These are phyloP conservation scores for Raffaelea deltoideospora DNA, from an alignment of 2,329 filamentous ascomycete species.

Conservation along the genomic window DNA sequence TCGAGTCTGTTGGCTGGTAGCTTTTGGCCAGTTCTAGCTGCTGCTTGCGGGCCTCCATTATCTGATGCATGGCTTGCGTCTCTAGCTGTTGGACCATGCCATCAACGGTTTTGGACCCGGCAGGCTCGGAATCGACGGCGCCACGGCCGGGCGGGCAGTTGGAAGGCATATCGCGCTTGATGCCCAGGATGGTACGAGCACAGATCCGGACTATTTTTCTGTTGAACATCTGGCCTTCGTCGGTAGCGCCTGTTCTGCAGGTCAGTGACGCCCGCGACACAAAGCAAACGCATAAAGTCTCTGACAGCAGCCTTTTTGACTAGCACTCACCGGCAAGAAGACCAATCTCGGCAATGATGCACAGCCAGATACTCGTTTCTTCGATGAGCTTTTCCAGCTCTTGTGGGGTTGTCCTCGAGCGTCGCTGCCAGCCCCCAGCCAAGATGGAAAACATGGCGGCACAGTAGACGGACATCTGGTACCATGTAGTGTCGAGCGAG, in stretches of 20 bases:
- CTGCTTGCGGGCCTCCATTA: slow-evolving; percentile 6
- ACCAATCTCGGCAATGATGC: slow-evolving; percentile 51
- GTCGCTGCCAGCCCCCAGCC: slow-evolving; percentile 53
- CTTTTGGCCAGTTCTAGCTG: too few species aligned
- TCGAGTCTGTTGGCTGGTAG: too few species aligned
- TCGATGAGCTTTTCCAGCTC: slow-evolving; percentile 45
- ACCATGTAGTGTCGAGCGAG: slow-evolving; percentile 65
- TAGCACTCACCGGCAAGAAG: slow-evolving; percentile 3
- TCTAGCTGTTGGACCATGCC: slow-evolving; percentile 16
- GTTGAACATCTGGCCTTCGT: slow-evolving; percentile 22
- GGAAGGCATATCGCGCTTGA: slow-evolving; percentile 33
- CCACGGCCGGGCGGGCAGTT: too few species aligned
- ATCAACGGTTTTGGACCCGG: too few species aligned
- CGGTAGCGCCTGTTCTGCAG: slow-evolving; percentile 12
- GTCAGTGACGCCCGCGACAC: not conserved
- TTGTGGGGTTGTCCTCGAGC: slow-evolving; percentile 39
- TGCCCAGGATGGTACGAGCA: slow-evolving; percentile 34
- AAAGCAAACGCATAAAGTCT: too few species aligned
- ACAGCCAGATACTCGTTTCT: slow-evolving; percentile 57
- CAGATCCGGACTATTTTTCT: slow-evolving; percentile 31
- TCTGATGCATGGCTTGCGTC: slow-evolving; percentile 5
- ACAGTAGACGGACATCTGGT: slow-evolving; percentile 55
- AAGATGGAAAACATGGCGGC: slow-evolving; percentile 60
- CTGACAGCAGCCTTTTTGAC: too few species aligned
- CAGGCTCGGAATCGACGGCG: too few species aligned